These are phyloP conservation scores for Populus tomentosa DNA, from an alignment of 441 rosid genomes.

Conservation along the genomic window DNA sequence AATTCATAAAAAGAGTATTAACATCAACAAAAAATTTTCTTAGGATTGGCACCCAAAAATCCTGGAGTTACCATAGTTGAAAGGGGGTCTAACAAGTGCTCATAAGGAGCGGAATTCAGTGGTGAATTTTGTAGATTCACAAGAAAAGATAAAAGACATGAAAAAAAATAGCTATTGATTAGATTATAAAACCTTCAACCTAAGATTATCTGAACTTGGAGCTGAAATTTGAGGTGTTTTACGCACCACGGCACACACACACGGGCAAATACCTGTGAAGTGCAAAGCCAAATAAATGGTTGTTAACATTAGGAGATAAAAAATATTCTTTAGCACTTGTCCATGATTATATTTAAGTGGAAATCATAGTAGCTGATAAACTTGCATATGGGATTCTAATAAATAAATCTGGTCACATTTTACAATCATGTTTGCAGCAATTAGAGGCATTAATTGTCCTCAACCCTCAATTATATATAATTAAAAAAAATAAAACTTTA, in stretches of 20 bases:
- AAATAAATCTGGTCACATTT: neutral
- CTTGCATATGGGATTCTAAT: neutral
- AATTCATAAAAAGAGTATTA: neutral
- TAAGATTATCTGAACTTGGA: conserved; percentile 26
- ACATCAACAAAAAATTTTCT: conserved; percentile 1
- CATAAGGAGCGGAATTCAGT: neutral
- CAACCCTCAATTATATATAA: neutral
- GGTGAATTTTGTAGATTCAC: neutral
- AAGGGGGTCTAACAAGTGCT: neutral
- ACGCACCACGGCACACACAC: conserved; percentile 24
- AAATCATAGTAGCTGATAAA: neutral
- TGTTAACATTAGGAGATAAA: neutral
- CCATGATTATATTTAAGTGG: neutral
- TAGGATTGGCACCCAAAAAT: neutral
- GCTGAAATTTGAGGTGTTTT: conserved; percentile 30
- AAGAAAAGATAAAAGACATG: conserved; percentile 7
- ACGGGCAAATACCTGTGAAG: conserved; percentile 36
- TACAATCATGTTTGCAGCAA: neutral
- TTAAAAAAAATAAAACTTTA: neutral
- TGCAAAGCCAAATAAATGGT: conserved; percentile 12
- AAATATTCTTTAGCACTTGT: neutral
- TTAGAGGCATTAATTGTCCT: neutral
- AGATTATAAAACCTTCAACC: conserved; percentile 45
- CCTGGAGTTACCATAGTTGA: neutral
- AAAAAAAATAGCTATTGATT: neutral